Evolutionary conservation across 176 grass and related monocot species (phyloP).

Genomic region (Areca catechu): DNA sequence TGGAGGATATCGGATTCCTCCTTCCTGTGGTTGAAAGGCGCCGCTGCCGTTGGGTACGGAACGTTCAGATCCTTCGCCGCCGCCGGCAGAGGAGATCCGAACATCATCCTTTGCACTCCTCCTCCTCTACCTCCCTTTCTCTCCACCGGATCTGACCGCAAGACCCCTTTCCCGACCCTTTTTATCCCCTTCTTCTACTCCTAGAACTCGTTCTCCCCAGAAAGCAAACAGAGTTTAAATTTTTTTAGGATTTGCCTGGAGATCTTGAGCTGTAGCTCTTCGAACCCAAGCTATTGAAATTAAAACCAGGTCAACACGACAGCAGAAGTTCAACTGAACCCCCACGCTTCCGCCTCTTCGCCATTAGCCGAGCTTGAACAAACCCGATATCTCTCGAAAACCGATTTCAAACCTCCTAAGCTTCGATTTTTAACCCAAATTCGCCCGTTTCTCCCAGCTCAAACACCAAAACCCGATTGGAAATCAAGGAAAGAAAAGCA

Average conservation of each 20-base stretch:
- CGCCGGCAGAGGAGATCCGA: slow-evolving; percentile 47
- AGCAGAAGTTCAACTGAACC: slow-evolving; percentile 2
- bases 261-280: too few relatives aligned
- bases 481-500: neutral
- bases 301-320: slow-evolving; percentile 1
- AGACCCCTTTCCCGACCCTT: too few relatives aligned
- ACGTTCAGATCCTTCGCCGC: slow-evolving; percentile 82
- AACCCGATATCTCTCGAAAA: neutral
- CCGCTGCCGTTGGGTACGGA: slow-evolving; percentile 27
- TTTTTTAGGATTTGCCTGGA: too few relatives aligned
- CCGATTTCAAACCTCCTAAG: neutral
- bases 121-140: neutral
- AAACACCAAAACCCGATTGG: neutral
- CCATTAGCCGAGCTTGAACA: slow-evolving; percentile 24
- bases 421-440: neutral
- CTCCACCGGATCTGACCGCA: too few relatives aligned
- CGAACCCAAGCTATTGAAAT: neutral
- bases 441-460: neutral
- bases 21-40: slow-evolving; percentile 19
- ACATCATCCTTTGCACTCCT: slow-evolving; percentile 40
- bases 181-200: too few relatives aligned
- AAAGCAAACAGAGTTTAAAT: too few relatives aligned
- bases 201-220: too few relatives aligned
- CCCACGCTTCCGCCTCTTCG: slow-evolving; percentile 35
- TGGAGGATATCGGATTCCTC: slow-evolving; percentile 35